A percentile compares a stretch with the other conserved stretches of the same genome.
These are phyloP conservation scores for Comarum palustre DNA, from an alignment of 306 rosid species.

Conservation along the genomic window DNA sequence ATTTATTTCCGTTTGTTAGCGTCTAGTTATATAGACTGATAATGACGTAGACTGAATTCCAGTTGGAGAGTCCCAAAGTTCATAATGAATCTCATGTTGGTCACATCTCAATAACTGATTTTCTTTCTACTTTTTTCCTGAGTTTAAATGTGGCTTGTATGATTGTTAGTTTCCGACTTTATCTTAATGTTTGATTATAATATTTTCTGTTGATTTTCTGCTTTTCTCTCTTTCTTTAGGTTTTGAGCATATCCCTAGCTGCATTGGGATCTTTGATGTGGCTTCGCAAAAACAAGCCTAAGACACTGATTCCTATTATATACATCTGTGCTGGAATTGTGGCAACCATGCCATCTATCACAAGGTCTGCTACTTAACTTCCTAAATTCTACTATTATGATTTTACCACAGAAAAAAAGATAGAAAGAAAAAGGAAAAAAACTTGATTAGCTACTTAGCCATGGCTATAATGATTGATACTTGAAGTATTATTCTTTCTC, in stretches of 20 bases:
- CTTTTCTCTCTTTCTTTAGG: conserved; percentile 46
- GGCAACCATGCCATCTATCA: conserved; percentile 96
- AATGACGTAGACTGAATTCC: background rate
- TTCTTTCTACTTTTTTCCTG: too few relatives aligned
- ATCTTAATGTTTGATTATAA: background rate
- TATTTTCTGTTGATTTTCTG: conserved; percentile 1
- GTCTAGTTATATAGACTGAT: background rate
- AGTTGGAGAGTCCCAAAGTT: background rate
- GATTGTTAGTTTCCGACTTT: too few relatives aligned
- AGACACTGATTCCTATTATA: conserved; percentile 78
- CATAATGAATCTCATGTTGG: background rate
- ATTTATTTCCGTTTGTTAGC: conserved; percentile 1
- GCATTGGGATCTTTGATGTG: conserved; percentile 96
- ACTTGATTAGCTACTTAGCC: background rate
- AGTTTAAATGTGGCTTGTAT: too few relatives aligned
- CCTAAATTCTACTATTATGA: background rate
- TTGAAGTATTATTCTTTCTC: too few relatives aligned
- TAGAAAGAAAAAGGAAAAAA: background rate
- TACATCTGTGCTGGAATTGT: conserved; percentile 72
- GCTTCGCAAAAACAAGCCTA: conserved; percentile 96
- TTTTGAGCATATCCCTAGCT: conserved; percentile 88
- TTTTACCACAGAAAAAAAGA: background rate
- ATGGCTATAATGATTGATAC: background rate
- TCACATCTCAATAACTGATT: background rate
- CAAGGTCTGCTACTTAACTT: conserved; percentile 58